phyloP scores from a whole-genome alignment of 2,329 filamentous ascomycete species.

The Huntiella abstrusa region DNA sequence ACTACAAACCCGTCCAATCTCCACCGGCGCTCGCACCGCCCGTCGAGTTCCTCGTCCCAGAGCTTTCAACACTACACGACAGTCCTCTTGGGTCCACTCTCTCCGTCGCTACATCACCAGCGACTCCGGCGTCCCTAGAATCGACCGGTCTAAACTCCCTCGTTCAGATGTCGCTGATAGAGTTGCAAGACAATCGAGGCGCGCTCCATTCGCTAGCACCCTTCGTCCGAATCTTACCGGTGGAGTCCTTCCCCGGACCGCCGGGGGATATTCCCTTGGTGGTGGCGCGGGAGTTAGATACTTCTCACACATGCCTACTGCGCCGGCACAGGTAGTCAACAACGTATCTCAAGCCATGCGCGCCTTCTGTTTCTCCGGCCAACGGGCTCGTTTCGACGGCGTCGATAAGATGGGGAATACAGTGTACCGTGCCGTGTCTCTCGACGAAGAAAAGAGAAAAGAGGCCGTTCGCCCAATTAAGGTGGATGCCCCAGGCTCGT shows the following conservation, averaged over 20 bases:
- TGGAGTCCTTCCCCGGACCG: conserved; percentile 63
- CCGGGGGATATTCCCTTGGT: conserved; percentile 65
- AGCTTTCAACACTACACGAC: conserved; percentile 8
- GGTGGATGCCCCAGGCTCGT: conserved; percentile 54
- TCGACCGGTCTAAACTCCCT: conserved; percentile 10
- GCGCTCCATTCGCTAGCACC: conserved; percentile 72
- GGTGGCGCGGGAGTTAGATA: conserved; percentile 45
- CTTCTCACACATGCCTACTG: conserved; percentile 75
- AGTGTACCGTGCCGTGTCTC: conserved; percentile 59
- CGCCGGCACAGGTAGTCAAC: conserved; percentile 76
- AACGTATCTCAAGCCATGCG: conserved; percentile 90
- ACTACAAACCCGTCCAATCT: conserved; percentile 25
- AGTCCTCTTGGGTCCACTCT: conserved; percentile 6
- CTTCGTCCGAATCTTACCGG: conserved; percentile 85
- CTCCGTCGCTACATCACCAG: conserved; percentile 10
- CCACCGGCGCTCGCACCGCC: conserved; percentile 30
- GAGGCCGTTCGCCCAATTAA: conserved; percentile 20
- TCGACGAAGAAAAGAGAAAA: conserved; percentile 40
- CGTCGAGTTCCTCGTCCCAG: conserved; percentile 18
- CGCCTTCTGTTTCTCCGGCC: conserved; percentile 79
- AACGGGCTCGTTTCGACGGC: conserved; percentile 76
- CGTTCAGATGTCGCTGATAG: conserved; percentile 10
- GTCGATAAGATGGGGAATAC: conserved; percentile 54
- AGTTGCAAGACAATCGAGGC: conserved; percentile 30
- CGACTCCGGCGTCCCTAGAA: conserved; percentile 8